A percentile compares a stretch with the other conserved stretches of the same genome.
Conservation (phyloP, 2,329 filamentous ascomycete species). For the Phaeosphaeriaceae sp. region DNA sequence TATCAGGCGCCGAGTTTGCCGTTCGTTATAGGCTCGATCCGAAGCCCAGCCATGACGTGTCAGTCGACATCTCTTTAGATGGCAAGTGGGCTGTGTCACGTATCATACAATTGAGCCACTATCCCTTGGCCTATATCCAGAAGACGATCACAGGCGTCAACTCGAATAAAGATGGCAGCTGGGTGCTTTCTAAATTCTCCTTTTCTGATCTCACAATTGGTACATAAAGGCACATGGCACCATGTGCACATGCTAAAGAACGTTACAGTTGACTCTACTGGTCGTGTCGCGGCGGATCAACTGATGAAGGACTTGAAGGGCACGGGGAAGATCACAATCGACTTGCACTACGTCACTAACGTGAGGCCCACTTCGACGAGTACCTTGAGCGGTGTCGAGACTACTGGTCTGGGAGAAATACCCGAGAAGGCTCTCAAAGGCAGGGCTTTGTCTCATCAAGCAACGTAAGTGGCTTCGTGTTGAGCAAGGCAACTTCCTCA, state of each 20-base stretch:
- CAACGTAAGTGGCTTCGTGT: slow-evolving; percentile 5
- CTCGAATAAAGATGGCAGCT: not conserved
- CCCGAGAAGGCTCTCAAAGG: slow-evolving; percentile 34
- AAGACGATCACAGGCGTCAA: not conserved
- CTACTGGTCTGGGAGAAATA: slow-evolving; percentile 1
- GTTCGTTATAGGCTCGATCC: slow-evolving; percentile 7
- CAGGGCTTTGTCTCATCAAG: slow-evolving; percentile 17
- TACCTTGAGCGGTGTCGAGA: not conserved
- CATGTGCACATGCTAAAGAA: not conserved
- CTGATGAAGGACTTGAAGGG: slow-evolving; percentile 13
- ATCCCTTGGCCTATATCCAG: too few species aligned
- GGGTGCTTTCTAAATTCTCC: slow-evolving; percentile 21
- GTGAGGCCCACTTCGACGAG: not conserved
- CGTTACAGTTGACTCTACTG: slow-evolving; percentile 10
- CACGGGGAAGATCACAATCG: slow-evolving; percentile 24
- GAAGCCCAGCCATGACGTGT: slow-evolving; percentile 10
- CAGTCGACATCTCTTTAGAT: slow-evolving; percentile 20
- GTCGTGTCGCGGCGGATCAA: not conserved
- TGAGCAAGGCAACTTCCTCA: too few species aligned
- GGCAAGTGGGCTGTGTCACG: slow-evolving; percentile 13
- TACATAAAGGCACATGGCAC: slow-evolving; percentile 4
- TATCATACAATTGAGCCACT: too few species aligned
- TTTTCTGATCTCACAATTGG: slow-evolving; percentile 27
- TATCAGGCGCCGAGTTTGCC: slow-evolving; percentile 31
- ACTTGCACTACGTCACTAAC: slow-evolving; percentile 8